Evolutionary conservation across 169 alveolate genomes (phyloP), one percentile per base, ranked within the genome.

Genomic region (Plasmodium knowlesi): DNA sequence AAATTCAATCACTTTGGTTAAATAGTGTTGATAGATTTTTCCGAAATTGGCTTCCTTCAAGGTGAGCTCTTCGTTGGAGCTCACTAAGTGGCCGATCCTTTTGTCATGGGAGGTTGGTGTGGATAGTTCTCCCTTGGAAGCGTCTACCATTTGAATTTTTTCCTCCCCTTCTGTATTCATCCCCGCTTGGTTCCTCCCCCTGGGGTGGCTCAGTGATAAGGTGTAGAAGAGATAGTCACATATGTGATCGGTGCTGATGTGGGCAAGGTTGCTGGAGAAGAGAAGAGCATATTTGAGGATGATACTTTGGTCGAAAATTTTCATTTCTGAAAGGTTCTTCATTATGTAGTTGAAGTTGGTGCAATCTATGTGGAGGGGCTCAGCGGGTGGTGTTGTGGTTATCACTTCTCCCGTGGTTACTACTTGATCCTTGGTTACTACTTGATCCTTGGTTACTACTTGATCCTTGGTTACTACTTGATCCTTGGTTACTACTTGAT

Each of bases 261-360:
- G 46, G 30, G 22, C 9, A 22, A 76, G 37, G 72, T 79, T 89
- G 34, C 10, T 22, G 46, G 94, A 54, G 82, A 37, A 89, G 1
- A 39, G 79, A 22, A 79, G 46, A 14, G 70, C 90, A 61, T 89
- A 89, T 12, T 89, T 79, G 22, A 89, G 71, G 25, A 89, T 19
- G 19, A 79, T 79, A 30, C 30, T 46, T 79, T 79, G 82, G 32
- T 89, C 94, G 67, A 78, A 79, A 39, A 89, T 14, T 89, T 89
- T 89, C 94, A 89, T 89, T 22, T 89, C 94, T 2, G 94, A 30
- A 19, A 89, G 72, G 39, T 89, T 89, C 53, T 89, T 89, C 34
- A 79, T 79, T 37, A 89, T 46, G 30, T 39, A 80, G 71, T 79
- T 80, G 14, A 89, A 61, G 50, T 89, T 89, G 34, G 28, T 73